Percentiles rank a stretch among this genome's conserved stretches.
These are phyloP conservation scores for Aspergillus awamori DNA, from an alignment of 2,329 filamentous ascomycete genomes.

Conservation along the genomic window DNA sequence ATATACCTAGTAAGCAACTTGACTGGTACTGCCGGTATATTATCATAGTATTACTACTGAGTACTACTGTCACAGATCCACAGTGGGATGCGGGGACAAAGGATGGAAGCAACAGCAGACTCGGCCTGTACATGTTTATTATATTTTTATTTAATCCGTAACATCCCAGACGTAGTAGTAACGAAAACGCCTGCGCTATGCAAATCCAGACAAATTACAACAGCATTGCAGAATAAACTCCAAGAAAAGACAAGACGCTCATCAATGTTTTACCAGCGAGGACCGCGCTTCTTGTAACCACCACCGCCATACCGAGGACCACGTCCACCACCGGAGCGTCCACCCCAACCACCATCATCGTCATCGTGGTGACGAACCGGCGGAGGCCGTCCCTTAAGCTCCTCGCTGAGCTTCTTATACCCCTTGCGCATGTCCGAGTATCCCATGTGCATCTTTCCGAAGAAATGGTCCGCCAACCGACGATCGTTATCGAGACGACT, in stretches of 20 bases:
- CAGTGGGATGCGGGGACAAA: too few species aligned
- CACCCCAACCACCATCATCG: conserved; percentile 52
- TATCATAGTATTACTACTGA: too few species aligned
- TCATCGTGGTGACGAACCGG: conserved; percentile 61
- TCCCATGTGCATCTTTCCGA: conserved; percentile 98
- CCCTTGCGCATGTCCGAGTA: conserved; percentile 98
- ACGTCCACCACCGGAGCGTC: conserved; percentile 45
- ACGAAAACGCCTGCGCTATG: conserved; percentile 49
- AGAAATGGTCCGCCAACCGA: conserved; percentile 93
- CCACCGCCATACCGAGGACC: conserved; percentile 49
- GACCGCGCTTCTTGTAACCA: conserved; percentile 48
- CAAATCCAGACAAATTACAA: conserved; percentile 30
- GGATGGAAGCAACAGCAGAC: conserved; percentile 6
- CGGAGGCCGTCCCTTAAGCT: conserved; percentile 73
- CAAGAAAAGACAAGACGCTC: conserved; percentile 5
- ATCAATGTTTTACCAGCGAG: conserved; percentile 41
- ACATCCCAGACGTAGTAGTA: conserved; percentile 29
- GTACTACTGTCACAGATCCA: background rate
- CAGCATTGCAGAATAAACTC: conserved; percentile 17
- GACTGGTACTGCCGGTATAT: too few species aligned
- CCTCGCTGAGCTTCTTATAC: conserved; percentile 81
- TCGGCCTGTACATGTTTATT: conserved; percentile 22
- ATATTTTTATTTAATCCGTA: conserved; percentile 27
- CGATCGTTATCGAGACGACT: conserved; percentile 92
- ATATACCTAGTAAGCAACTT: background rate